Conservation (phyloP, 805 yeast species). For the Yarrowia sp. region DNA sequence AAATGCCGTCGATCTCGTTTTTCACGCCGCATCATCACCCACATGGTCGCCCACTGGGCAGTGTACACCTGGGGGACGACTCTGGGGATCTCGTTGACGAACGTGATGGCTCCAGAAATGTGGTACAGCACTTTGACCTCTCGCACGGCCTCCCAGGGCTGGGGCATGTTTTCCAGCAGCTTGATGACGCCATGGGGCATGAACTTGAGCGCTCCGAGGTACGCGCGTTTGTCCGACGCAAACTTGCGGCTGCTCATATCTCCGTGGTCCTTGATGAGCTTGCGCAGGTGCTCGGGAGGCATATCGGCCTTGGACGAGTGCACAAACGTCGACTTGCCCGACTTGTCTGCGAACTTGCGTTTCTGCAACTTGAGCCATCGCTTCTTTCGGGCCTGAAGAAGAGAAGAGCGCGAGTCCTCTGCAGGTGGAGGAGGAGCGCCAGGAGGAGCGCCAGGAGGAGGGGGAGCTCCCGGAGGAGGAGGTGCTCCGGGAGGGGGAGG, state of each 20-base stretch:
- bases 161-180: constrained; percentile 94
- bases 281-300: constrained; percentile 93
- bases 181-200: constrained; percentile 95
- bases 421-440: constrained; percentile 48
- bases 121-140: constrained; percentile 92
- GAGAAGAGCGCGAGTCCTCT: constrained; percentile 42
- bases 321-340: constrained; percentile 53
- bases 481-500: constrained; percentile 28
- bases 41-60: constrained; percentile 95
- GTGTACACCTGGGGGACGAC: constrained; percentile 89
- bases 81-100: constrained; percentile 89
- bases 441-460: constrained; percentile 44
- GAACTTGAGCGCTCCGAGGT: constrained; percentile 88
- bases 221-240: constrained; percentile 83
- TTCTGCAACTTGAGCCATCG: constrained; percentile 73
- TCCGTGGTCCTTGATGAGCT: constrained; percentile 81
- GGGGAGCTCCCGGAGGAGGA: no score
- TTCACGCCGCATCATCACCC: constrained; percentile 93
- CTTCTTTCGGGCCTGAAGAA: constrained; percentile 56
- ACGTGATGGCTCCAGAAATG: constrained; percentile 90
- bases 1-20: constrained; percentile 89
- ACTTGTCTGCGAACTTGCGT: constrained; percentile 56
- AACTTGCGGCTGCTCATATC: constrained; percentile 82
- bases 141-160: constrained; percentile 92
- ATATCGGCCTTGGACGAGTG: constrained; percentile 75